Conservation (phyloP, 495 filamentous ascomycete genomes). For the Viridothelium virens region DNA sequence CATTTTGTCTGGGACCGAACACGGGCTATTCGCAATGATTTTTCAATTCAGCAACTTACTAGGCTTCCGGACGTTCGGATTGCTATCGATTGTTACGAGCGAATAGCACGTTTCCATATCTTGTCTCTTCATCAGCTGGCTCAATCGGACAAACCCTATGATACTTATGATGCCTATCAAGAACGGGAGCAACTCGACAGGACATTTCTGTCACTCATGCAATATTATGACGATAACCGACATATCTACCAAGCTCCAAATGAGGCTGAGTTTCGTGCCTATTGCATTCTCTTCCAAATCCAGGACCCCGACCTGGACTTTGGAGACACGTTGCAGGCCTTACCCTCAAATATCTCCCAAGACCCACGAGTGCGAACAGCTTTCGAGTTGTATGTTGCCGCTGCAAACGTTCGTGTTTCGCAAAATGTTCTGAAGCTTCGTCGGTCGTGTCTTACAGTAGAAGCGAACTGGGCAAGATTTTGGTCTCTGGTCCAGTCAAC, state of each 20-base stretch:
- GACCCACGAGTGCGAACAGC: conserved; percentile 56
- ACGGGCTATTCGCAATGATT: conserved; percentile 84
- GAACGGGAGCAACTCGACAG: conserved; percentile 89
- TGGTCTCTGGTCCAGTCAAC: conserved; percentile 65
- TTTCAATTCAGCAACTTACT: conserved; percentile 77
- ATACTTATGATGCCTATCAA: conserved; percentile 78
- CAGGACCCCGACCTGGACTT: conserved; percentile 61
- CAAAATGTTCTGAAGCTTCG: conserved; percentile 57
- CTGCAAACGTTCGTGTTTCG: conserved; percentile 55
- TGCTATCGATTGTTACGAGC: conserved; percentile 74
- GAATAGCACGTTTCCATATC: conserved; percentile 87
- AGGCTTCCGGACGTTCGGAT: conserved; percentile 57
- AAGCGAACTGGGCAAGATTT: conserved; percentile 61
- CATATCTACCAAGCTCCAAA: conserved; percentile 51
- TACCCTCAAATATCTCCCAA: conserved; percentile 51
- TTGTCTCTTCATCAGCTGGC: conserved; percentile 78
- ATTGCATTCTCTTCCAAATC: conserved; percentile 78
- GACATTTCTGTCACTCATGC: conserved; percentile 76
- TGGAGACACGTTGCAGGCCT: conserved; percentile 65
- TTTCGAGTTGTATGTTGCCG: conserved; percentile 59
- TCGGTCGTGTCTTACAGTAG: conserved; percentile 48
- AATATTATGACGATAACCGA: conserved; percentile 74
- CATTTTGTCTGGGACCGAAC: conserved; percentile 93
- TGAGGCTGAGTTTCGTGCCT: conserved; percentile 84
- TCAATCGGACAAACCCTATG: conserved; percentile 46